A percentile compares a stretch with the other conserved stretches of the same genome.
Evolutionary conservation across 2,329 filamentous ascomycete species (phyloP).

Genomic region (Myrmaecium sp.): DNA sequence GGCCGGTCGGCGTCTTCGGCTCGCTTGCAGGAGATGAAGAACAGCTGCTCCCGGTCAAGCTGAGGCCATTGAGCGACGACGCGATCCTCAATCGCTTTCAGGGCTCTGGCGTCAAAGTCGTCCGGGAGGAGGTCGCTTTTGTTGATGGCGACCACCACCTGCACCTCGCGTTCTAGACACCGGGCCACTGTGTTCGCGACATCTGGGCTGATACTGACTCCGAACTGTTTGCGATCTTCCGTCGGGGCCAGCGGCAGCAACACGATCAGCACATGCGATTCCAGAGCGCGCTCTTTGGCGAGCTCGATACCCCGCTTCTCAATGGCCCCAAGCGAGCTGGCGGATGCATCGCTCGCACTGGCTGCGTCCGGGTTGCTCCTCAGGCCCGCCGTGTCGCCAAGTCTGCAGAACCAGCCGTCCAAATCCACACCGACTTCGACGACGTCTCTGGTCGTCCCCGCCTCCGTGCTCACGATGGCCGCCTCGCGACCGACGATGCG

Average conservation of each 20-base stretch:
- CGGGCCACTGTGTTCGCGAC: constrained; percentile 36
- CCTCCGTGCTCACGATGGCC: constrained; percentile 84
- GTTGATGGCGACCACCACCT: constrained; percentile 43
- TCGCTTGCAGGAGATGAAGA: constrained; percentile 57
- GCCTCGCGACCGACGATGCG: constrained; percentile 78
- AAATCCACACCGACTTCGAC: constrained; percentile 85
- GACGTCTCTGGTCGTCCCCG: constrained; percentile 85
- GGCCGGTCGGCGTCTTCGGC: too few relatives aligned
- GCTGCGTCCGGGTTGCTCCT: constrained; percentile 19
- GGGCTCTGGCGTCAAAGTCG: constrained; percentile 1
- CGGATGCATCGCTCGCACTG: not conserved
- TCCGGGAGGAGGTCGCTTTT: constrained; percentile 39
- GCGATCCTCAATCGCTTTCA: constrained; percentile 9
- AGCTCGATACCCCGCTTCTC: constrained; percentile 83
- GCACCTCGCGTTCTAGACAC: constrained; percentile 31
- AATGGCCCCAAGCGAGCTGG: constrained; percentile 44
- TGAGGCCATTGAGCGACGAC: not conserved
- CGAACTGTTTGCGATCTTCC: constrained; percentile 9
- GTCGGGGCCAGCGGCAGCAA: constrained; percentile 52
- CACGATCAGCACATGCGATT: constrained; percentile 73
- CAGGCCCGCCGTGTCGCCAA: constrained; percentile 89
- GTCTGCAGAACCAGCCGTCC: constrained; percentile 76
- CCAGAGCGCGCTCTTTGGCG: constrained; percentile 61
- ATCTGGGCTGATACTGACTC: constrained; percentile 34
- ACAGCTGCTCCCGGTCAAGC: constrained; percentile 27